Conservation (phyloP, 2,329 filamentous ascomycete genomes). For the Thielaviopsis euricoi region DNA sequence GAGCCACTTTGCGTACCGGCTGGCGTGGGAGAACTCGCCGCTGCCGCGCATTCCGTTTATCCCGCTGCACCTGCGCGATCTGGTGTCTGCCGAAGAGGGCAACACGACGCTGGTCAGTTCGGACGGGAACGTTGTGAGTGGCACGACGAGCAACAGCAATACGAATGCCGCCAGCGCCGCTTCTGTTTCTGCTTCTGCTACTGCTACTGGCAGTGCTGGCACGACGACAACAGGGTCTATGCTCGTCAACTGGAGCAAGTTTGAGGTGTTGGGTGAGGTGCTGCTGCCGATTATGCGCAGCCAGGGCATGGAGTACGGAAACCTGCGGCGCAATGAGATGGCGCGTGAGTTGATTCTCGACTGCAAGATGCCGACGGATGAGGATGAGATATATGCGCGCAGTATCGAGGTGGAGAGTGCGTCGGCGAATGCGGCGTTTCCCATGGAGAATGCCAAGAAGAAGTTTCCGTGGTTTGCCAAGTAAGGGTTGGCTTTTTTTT, state of each 20-base stretch:
- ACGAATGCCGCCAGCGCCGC: too few species aligned
- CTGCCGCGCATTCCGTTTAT: conserved; percentile 85
- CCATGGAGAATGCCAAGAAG: conserved; percentile 38
- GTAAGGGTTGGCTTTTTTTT: too few species aligned
- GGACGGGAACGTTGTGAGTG: conserved; percentile 23
- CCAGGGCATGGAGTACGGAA: conserved; percentile 68
- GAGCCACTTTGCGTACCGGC: conserved; percentile 85
- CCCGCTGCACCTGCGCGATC: conserved; percentile 72
- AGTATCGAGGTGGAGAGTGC: conserved; percentile 41
- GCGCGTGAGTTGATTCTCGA: conserved; percentile 65
- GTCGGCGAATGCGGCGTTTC: conserved; percentile 20
- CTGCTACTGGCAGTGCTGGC: conserved; percentile 17
- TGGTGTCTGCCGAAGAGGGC: conserved; percentile 83
- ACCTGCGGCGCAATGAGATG: conserved; percentile 50
- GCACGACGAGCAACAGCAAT: too few species aligned
- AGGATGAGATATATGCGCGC: conserved; percentile 59
- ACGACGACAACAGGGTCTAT: conserved; percentile 27
- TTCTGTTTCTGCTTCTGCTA: too few species aligned
- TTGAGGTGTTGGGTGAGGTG: conserved; percentile 87
- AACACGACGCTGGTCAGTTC: conserved; percentile 75
- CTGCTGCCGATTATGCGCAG: conserved; percentile 82
- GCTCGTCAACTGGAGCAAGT: conserved; percentile 94
- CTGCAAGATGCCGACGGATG: conserved; percentile 65
- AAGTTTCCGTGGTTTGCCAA: conserved; percentile 52
- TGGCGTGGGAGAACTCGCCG: conserved; percentile 93